Evolutionary conservation across 1,284 basidiomycete species (phyloP), one percentile per base, ranked within the genome.

Genomic region (Rhizoctonia solani): DNA sequence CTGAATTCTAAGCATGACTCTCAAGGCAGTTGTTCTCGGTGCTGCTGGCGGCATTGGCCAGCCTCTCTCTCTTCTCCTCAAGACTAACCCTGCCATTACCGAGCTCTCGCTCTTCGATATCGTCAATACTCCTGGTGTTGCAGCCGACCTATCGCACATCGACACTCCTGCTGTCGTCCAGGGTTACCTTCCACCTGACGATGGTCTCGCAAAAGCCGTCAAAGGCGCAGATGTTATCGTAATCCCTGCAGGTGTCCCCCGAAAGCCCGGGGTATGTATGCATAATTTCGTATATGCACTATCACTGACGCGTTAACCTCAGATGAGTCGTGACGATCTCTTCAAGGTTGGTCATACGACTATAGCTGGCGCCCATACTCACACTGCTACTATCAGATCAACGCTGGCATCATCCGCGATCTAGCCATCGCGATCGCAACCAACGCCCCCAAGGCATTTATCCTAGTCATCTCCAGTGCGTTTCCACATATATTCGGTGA

Each of bases 171-270:
- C 88, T 47, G 89, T 89, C 77, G 87, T 95, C 68, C 82, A 86
- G 73, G 93, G 93, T 37, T 91, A 81, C 78, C 81, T 89, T 14
- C 82, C 86, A 58, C 81, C 85, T 72, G 84, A 93, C 73, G 88
- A 89, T 73, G 93, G 93, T 66, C 84, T 98, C 71, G 86, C 88
- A 78, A 90, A 90, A 78, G 86, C 87, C 46, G 84, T 99, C 74
- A 85, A 83, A 67, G 93, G 90, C 69, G 94, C 94, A 50, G 87
- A 98, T 72, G 76, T 98, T 71, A 88, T 99, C 74, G 86, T 99
- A 73, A 98, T 99, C 77, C 97, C 97, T 69, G 97, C 96, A 73
- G 96, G 97, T 80, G 89, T 98, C 9, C 96, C 97, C 69, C 86
- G 97, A 74, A 99, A 99, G 81, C 93, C 93, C 74, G 93, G 93